A percentile compares a stretch with the other conserved stretches of the same genome.
These are phyloP conservation scores for Tetraselmis chui DNA, from an alignment of 139 green algal genomes.

Conservation along the genomic window DNA sequence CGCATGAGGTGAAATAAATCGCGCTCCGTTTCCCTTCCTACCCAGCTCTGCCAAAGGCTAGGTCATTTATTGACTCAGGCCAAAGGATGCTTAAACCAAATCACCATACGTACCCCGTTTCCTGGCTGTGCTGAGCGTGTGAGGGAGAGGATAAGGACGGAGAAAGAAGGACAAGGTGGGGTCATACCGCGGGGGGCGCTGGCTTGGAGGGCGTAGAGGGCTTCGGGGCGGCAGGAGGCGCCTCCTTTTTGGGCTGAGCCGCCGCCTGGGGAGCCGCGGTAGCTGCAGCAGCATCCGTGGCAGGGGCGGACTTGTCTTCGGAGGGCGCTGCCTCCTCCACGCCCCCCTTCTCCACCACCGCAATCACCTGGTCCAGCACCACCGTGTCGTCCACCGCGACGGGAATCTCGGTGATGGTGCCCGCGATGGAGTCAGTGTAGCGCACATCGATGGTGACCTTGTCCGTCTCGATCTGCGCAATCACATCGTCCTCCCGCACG, in stretches of 20 bases:
- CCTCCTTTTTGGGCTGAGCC: not conserved
- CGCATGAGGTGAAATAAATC: too few relatives aligned
- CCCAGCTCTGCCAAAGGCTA: too few relatives aligned
- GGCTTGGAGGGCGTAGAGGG: slow-evolving; percentile 11
- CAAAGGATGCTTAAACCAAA: too few relatives aligned
- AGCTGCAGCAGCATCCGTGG: too few relatives aligned
- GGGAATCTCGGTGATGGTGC: slow-evolving; percentile 49
- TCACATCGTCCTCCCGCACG: slow-evolving; percentile 87
- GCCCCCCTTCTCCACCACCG: slow-evolving; percentile 50
- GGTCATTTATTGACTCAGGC: too few relatives aligned
- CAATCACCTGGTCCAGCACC: slow-evolving; percentile 74
- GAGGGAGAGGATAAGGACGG: too few relatives aligned
- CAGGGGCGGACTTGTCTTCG: not conserved
- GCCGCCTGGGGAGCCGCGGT: too few relatives aligned
- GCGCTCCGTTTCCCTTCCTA: too few relatives aligned
- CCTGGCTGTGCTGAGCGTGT: too few relatives aligned
- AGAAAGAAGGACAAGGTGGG: too few relatives aligned
- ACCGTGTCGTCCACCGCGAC: slow-evolving; percentile 82
- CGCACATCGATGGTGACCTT: slow-evolving; percentile 91
- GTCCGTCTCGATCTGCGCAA: slow-evolving; percentile 97
- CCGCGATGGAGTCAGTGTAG: slow-evolving; percentile 49
- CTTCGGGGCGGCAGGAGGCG: slow-evolving; percentile 12
- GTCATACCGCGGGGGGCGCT: slow-evolving; percentile 11
- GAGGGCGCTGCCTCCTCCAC: slow-evolving; percentile 10
- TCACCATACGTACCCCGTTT: too few relatives aligned